Base-by-base conservation (phyloP, 306 rosid species). In the Arachis hypogaea region DNA sequence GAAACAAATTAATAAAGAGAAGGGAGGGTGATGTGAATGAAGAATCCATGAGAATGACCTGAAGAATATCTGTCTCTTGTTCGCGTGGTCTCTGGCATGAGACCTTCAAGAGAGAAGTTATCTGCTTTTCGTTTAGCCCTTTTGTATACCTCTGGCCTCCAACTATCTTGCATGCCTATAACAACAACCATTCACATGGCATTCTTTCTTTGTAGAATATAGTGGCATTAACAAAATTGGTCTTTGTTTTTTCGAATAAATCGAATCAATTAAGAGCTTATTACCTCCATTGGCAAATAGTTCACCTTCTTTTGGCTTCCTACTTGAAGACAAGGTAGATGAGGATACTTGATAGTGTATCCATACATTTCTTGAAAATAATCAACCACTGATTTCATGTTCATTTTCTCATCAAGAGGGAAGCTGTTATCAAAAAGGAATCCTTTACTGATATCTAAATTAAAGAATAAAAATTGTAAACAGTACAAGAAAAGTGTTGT, bases 61-160 rank as follows among this genome's bases (percentile, higher is more conserved):
- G 74, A 1, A 82, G 66, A 74, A 82, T 78, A 67, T 82, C 86
- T 63, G 69, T 54, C 70, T 82, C 86, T 45, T 78, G 83, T 70
- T 78, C 86, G n/a, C 75, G 83, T 57, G 86, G 86, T 65, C 86
- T 74, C 46, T 82, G 86, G 81, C 86, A 82, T 52, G 86, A 82
- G 74, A 82, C 86, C 66, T 78, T 82, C 8, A 82, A 80, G 68
- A 82, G 72, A 64, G 86, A 78, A 50, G 86, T 82, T 74, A 82
- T 82, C 68, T 82, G 86, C 75, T 78, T 78, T 72, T 82, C 86
- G 45, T 78, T 82, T 14, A 82, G 75, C 11, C 86, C 83, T 70
- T 82, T 82, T 1, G 86, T 82, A 63, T 78, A 82, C 71, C 86
- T 82, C 86, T 82, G 86, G 11, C 86, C 86, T 8, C 81, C 78